Base-by-base conservation (phyloP, 768 basidiomycete genomes). In the Suillus subluteus region DNA sequence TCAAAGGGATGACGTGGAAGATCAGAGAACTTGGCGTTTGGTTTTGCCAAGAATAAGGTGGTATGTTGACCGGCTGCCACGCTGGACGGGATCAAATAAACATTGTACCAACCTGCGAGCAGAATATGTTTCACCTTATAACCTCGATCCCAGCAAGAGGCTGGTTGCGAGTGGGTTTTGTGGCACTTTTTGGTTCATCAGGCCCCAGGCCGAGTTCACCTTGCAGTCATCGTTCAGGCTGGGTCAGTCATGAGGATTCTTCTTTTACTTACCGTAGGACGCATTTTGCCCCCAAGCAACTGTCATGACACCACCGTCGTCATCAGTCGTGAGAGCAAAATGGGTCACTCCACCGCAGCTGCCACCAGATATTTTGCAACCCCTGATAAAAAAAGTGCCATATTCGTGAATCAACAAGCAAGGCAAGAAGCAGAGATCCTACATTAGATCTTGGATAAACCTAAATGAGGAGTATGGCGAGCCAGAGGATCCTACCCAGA, bases 391-490 rank as follows among this genome's bases (percentile, higher is more conserved):
- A 4, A 55, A 59, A 50, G 13, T 64, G 66, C 35, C 30, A 65
- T 67, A 44, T 58, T 62, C 62, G 26, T 43, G 21, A 61, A 32
- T 61, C 11, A 32, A 43, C 11, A 23, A 66, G 37, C 15, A 63
- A 38, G 64, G 23, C 16, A 16, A 44, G 6, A 55, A 64, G 30
- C 56, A 44, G 44, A 43, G 23, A 38, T 74, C 87, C 44, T 65
- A 91, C 95, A 91, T 88, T 76, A 96, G 88, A 62, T 97, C 96
- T 56, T 91, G 92, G 74, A 97, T 89, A 73, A 85, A 88, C 62
- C 93, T 87, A 83, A 96, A 96, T 1, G 89, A 87, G 0, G 94
- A 94, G 75, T 91, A 96, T 0, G 94, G 94, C 32, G 92, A 94
- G 13, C 94, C 94, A 18, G 87, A 87, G n/a, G 95, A 96, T 32